Evolutionary conservation across 768 basidiomycete species (phyloP).

Genomic region (Calocybe gangraenosa): DNA sequence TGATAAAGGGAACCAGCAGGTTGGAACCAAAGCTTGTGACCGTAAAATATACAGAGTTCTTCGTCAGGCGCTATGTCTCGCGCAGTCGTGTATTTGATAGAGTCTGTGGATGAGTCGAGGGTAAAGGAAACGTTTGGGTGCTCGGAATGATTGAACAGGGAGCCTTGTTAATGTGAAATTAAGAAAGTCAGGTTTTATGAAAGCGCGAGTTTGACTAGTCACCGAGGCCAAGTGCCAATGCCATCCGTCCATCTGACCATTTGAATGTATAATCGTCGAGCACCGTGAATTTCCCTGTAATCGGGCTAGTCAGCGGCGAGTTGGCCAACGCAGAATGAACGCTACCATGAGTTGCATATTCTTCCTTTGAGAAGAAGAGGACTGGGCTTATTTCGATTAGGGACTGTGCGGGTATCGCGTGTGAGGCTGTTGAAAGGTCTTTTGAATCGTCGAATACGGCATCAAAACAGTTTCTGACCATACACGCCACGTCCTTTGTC

Average conservation of each 20-base stretch:
- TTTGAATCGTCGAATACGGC: neutral
- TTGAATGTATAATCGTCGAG: slow-evolving; percentile 76
- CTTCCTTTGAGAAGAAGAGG: slow-evolving; percentile 64
- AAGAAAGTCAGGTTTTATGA: slow-evolving; percentile 1
- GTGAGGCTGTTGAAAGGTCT: slow-evolving; percentile 34
- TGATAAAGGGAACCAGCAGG: slow-evolving; percentile 23
- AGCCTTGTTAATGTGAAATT: slow-evolving; percentile 45
- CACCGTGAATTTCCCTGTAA: slow-evolving; percentile 45
- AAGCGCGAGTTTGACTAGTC: neutral
- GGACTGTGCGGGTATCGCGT: slow-evolving; percentile 52
- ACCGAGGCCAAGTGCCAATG: slow-evolving; percentile 78
- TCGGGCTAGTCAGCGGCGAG: neutral
- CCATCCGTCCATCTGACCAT: slow-evolving; percentile 73
- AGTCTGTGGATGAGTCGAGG: slow-evolving; percentile 47
- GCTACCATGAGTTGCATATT: slow-evolving; percentile 62
- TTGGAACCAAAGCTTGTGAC: slow-evolving; percentile 63
- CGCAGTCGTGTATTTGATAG: slow-evolving; percentile 59
- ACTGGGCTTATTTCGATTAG: slow-evolving; percentile 85
- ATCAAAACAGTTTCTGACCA: slow-evolving; percentile 33
- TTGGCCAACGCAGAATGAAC: neutral
- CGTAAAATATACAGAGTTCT: slow-evolving; percentile 80
- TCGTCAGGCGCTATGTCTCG: slow-evolving; percentile 54
- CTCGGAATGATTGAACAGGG: slow-evolving; percentile 76
- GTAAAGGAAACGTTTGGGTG: slow-evolving; percentile 67
- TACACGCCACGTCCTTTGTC: slow-evolving; percentile 63